Evolutionary conservation across 139 green algal species (phyloP).

Genomic region (Haematococcus sp.): DNA sequence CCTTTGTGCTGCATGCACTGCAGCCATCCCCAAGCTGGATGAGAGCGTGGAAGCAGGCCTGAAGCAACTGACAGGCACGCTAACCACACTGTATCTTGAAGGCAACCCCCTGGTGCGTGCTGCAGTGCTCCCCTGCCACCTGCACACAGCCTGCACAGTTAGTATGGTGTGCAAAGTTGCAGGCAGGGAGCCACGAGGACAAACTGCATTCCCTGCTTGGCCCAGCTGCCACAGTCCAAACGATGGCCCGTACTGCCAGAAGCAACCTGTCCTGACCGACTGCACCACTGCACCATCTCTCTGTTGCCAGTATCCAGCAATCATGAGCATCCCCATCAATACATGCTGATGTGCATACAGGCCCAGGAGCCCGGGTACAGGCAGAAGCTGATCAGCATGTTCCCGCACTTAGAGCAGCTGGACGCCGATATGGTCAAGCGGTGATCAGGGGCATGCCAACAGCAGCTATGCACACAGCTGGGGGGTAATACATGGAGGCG

Average conservation of each 20-base stretch:
- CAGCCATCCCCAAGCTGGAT: conserved; percentile 47
- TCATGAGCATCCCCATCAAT: not conserved
- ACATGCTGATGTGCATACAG: conserved; percentile 3
- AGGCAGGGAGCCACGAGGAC: too few species aligned
- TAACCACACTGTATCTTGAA: conserved; percentile 85
- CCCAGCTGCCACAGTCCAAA: too few species aligned
- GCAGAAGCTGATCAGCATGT: conserved; percentile 41
- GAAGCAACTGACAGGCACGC: conserved; percentile 22
- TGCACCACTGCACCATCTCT: not conserved
- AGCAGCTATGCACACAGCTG: too few species aligned
- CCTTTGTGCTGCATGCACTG: conserved; percentile 3
- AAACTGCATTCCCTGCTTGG: too few species aligned
- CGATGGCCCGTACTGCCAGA: too few species aligned
- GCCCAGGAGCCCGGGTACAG: conserved; percentile 52
- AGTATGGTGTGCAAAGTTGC: not conserved
- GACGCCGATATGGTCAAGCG: conserved; percentile 57
- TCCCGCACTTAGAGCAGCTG: conserved; percentile 82
- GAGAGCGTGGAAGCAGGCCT: conserved; percentile 52
- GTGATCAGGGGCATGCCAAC: too few species aligned
- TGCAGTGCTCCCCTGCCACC: too few species aligned
- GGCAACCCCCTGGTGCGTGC: conserved; percentile 67
- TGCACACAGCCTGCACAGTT: too few species aligned
- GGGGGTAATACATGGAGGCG: too few species aligned
- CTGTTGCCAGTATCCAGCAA: not conserved
- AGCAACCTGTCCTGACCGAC: too few species aligned